Conservation (phyloP, 495 filamentous ascomycete genomes). For the Cercophora sp. region DNA sequence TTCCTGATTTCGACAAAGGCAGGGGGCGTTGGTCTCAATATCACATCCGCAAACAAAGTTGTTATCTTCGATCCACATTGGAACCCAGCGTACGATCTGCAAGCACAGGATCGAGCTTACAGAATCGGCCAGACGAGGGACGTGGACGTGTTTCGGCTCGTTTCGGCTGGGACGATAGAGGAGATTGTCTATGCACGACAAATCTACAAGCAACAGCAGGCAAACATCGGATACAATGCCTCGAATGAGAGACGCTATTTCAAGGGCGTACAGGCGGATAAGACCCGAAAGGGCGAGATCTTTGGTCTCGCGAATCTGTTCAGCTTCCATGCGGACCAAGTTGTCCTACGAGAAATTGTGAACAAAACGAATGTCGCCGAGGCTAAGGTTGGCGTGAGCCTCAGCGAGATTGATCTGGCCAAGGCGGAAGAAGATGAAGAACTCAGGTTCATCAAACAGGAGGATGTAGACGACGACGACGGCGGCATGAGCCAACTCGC, state of each 20-base stretch:
- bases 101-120: slow-evolving; percentile 96
- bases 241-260: slow-evolving; percentile 92
- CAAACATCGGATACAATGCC: slow-evolving; percentile 94
- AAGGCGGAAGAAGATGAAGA: slow-evolving; percentile 50
- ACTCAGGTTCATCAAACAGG: slow-evolving; percentile 37
- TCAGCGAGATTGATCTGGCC: slow-evolving; percentile 69
- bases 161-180: slow-evolving; percentile 92
- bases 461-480: slow-evolving; percentile 51
- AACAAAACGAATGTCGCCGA: slow-evolving; percentile 98
- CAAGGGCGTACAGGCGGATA: slow-evolving; percentile 84
- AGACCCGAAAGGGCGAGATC: slow-evolving; percentile 79
- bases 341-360: slow-evolving; percentile 84
- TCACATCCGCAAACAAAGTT: slow-evolving; percentile 96
- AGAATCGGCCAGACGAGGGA: slow-evolving; percentile 90
- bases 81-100: slow-evolving; percentile 91
- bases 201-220: slow-evolving; percentile 98
- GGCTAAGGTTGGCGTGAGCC: slow-evolving; percentile 76
- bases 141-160: slow-evolving; percentile 91
- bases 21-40: slow-evolving; percentile 84
- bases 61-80: slow-evolving; percentile 97
- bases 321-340: slow-evolving; percentile 70
- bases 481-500: slow-evolving; percentile 72
- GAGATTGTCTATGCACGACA: slow-evolving; percentile 97
- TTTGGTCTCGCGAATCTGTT: slow-evolving; percentile 91
- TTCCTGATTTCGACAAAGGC: slow-evolving; percentile 94